A percentile compares a stretch with the other conserved stretches of the same genome.
These are phyloP conservation scores for Lentinula boryana DNA, from an alignment of 768 basidiomycete species.

Conservation along the genomic window DNA sequence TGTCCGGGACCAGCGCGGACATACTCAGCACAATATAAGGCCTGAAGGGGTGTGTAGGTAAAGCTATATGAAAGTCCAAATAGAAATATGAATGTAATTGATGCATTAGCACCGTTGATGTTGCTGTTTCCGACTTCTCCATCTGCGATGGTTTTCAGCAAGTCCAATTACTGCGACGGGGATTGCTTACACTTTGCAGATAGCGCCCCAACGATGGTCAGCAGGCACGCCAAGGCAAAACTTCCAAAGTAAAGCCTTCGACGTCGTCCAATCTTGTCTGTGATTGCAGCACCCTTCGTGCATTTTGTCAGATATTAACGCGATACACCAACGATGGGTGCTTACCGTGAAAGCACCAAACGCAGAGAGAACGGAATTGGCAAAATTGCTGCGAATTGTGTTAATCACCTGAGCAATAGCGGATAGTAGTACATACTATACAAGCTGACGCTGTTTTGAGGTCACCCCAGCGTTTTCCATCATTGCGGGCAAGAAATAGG, in stretches of 20 bases:
- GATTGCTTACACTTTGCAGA: slow-evolving; percentile 14
- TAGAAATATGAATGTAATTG: slow-evolving; percentile 19
- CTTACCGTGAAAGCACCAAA: slow-evolving; percentile 17
- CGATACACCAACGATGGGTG: background rate
- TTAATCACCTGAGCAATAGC: background rate
- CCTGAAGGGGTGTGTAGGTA: slow-evolving; percentile 20
- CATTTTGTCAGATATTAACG: background rate
- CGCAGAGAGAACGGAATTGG: slow-evolving; percentile 19
- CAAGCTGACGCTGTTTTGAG: slow-evolving; percentile 14
- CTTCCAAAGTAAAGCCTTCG: slow-evolving; percentile 17
- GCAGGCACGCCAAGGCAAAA: slow-evolving; percentile 15
- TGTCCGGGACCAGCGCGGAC: background rate
- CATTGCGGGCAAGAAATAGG: slow-evolving; percentile 19
- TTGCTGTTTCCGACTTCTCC: slow-evolving; percentile 15
- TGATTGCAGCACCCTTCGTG: slow-evolving; percentile 14
- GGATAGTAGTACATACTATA: slow-evolving; percentile 12
- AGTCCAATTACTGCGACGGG: background rate
- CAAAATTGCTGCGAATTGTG: slow-evolving; percentile 15
- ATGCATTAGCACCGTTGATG: slow-evolving; percentile 18
- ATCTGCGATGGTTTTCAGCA: slow-evolving; percentile 4
- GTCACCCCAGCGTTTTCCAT: slow-evolving; percentile 19
- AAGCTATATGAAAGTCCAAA: slow-evolving; percentile 20
- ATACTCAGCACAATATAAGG: slow-evolving; percentile 21
- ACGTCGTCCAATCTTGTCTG: slow-evolving; percentile 17
- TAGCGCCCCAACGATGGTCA: slow-evolving; percentile 17